Percentiles rank a stretch among this genome's conserved stretches.
These are phyloP conservation scores for Hura crepitans DNA, from an alignment of 441 rosid genomes.

Conservation along the genomic window DNA sequence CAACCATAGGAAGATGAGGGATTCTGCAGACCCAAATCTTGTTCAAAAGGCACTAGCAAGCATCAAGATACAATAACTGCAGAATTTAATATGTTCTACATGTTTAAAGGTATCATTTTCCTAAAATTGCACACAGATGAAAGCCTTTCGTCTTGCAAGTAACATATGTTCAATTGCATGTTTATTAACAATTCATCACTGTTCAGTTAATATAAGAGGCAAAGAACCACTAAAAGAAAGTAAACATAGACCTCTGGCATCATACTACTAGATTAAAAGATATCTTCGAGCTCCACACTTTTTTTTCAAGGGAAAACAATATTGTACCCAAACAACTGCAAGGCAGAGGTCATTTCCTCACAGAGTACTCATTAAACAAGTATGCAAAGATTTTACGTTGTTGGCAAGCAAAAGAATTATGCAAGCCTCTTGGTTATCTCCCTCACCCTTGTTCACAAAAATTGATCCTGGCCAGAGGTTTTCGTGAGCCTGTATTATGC, in stretches of 20 bases:
- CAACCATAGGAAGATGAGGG: not conserved
- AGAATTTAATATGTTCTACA: not conserved
- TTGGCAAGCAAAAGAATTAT: constrained; percentile 18
- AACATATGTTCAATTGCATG: not conserved
- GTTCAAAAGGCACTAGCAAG: not conserved
- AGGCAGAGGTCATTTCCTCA: not conserved
- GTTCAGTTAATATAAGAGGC: not conserved
- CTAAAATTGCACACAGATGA: not conserved
- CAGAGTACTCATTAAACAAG: not conserved
- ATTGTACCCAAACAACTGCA: not conserved
- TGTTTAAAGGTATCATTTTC: not conserved
- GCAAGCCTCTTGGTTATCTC: constrained; percentile 5
- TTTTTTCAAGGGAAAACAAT: not conserved
- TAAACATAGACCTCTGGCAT: not conserved
- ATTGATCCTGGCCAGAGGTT: constrained; percentile 79
- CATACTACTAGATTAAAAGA: not conserved
- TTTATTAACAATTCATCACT: not conserved
- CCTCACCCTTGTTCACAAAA: constrained; percentile 62
- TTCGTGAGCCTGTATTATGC: constrained; percentile 82
- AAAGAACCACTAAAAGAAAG: not conserved
- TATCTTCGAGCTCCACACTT: not conserved
- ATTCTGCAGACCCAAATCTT: not conserved
- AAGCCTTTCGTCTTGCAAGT: not conserved
- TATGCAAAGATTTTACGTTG: not conserved
- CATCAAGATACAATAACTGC: not conserved